Base-by-base conservation (phyloP, 306 rosid genomes). In the Comarum palustre region DNA sequence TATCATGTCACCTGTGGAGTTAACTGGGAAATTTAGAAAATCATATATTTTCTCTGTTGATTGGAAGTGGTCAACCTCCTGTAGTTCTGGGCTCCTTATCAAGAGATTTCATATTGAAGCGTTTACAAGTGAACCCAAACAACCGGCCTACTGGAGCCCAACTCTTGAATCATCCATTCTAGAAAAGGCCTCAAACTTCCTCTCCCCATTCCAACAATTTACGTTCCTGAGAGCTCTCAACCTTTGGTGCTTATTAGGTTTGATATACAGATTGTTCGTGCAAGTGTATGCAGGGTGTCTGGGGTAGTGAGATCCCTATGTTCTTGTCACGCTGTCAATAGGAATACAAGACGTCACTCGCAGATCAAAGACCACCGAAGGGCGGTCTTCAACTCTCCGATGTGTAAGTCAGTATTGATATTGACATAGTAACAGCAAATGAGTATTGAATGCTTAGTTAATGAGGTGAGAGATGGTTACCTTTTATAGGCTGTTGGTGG, bases 141-240 rank as follows among this genome's bases (percentile, higher is more conserved):
- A 74, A 77, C 71, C 96, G 97, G 65, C 91, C 91, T 52, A 77
- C 90, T 63, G 91, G 95, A 69, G 83, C 83, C 71, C 77, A 80
- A 70, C 96, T 94, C 72, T 74, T 89, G 72, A 77, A 74, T 74
- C 95, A 94, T 78, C 78, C 92, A 46, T 94, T 94, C 80, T 84
- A 91, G 57, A 82, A 79, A 76, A 82, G 86, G 79, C 87, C 83
- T 62, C 79, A 90, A 74, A 78, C 84, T 27, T 73, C 81, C 32
- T 88, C 93, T 82, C 91, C 96, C 72, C 74, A 2, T 52, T 62
- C 48, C 50, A 71, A 36, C 64, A n/a, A 50, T 14, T 52, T 54
- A 8, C 16, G 24, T 20, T 54, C 10, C 6, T 71, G 64, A 22
- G 38, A 7, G 24, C 51, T 22, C 59, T 22, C 24, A 16, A 71